These are phyloP conservation scores for Tricholoma sp. DNA, from an alignment of 768 basidiomycete species.

Conservation along the genomic window DNA sequence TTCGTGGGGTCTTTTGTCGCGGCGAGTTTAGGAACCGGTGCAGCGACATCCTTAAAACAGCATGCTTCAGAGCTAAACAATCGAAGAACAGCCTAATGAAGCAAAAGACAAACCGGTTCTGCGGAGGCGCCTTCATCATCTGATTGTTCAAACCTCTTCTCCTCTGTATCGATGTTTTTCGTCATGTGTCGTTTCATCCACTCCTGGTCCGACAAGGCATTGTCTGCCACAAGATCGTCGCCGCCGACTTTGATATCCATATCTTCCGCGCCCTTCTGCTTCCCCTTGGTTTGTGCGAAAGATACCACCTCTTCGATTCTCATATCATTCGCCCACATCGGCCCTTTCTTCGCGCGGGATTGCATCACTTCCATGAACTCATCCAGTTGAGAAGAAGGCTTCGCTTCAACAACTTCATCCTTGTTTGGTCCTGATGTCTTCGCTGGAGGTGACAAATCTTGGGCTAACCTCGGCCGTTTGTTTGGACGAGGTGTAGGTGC, in stretches of 20 bases:
- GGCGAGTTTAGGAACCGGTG: slow-evolving; percentile 9
- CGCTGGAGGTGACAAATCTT: slow-evolving; percentile 12
- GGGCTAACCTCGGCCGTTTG: slow-evolving; percentile 55
- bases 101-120: not conserved
- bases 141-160: slow-evolving; percentile 59
- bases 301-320: slow-evolving; percentile 5
- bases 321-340: slow-evolving; percentile 60
- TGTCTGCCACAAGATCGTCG: slow-evolving; percentile 21
- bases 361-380: slow-evolving; percentile 79
- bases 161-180: slow-evolving; percentile 33
- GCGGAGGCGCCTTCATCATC: slow-evolving; percentile 43
- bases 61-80: slow-evolving; percentile 4
- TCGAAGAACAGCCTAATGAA: no score
- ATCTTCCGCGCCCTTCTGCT: slow-evolving; percentile 10
- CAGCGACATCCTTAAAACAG: slow-evolving; percentile 1
- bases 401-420: slow-evolving; percentile 13
- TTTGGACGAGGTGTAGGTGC: slow-evolving; percentile 64
- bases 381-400: slow-evolving; percentile 42
- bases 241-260: slow-evolving; percentile 12
- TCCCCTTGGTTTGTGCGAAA: not conserved
- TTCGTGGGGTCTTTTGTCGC: slow-evolving; percentile 31
- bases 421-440: slow-evolving; percentile 7
- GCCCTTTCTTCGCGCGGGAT: slow-evolving; percentile 48
- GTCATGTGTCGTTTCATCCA: slow-evolving; percentile 71
- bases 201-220: slow-evolving; percentile 59